phyloP scores from a whole-genome alignment of 129 eudicot genomes.

The Kitagawia praeruptora region DNA sequence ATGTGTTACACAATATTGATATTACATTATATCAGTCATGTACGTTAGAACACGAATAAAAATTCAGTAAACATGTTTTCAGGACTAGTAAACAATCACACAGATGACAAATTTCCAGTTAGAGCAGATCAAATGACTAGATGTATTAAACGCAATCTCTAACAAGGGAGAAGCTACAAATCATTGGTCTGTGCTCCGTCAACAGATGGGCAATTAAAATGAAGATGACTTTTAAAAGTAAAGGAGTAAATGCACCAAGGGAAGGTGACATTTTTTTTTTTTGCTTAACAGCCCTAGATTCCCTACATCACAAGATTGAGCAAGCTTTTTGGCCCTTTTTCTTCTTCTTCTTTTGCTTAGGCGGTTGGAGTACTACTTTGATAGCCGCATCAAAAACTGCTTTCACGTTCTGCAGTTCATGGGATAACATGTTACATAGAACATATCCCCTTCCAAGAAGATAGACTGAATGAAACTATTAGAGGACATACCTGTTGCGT shows the following conservation, averaged over 20 bases:
- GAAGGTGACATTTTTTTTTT: background rate
- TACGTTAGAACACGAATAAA: background rate
- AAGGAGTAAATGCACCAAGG: background rate
- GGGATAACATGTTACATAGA: background rate
- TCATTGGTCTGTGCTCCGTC: background rate
- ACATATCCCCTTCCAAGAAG: background rate
- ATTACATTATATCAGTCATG: background rate
- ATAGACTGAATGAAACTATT: background rate
- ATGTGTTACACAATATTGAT: background rate
- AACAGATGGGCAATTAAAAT: background rate
- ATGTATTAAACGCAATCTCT: background rate
- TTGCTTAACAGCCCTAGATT: background rate
- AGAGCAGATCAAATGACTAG: background rate
- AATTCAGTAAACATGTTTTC: background rate
- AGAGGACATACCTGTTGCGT: slow-evolving; percentile 69
- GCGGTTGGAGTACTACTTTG: slow-evolving; percentile 15
- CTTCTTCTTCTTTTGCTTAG: slow-evolving; percentile 2
- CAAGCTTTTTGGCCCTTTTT: slow-evolving; percentile 5
- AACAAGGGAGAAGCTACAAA: background rate
- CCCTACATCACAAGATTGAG: slow-evolving; percentile 1
- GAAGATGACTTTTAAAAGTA: background rate
- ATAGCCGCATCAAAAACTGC: slow-evolving; percentile 16
- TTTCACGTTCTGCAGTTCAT: slow-evolving; percentile 13
- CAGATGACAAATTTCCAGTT: background rate
- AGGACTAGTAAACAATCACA: slow-evolving; percentile 1